Conservation (phyloP, 2,329 filamentous ascomycete species). For the Fusarium sp. region DNA sequence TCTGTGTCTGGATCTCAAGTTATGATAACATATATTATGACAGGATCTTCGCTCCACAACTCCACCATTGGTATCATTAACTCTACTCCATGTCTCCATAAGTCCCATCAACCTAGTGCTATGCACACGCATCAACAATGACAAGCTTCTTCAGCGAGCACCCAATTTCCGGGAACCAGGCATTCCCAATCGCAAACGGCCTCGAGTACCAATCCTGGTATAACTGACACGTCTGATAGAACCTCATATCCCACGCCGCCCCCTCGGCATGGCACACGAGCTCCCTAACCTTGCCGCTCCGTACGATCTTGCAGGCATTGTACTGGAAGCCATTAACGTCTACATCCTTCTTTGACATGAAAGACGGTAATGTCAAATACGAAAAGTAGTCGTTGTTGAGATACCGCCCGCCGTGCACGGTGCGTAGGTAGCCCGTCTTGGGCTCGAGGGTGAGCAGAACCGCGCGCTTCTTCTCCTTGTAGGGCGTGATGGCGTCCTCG, state of each 20-base stretch:
- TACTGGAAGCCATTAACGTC: neutral
- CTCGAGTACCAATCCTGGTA: neutral
- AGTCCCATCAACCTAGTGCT: neutral
- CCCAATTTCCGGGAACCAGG: neutral
- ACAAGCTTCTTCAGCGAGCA: conserved; percentile 6
- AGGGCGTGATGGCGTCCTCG: neutral
- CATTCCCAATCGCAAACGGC: neutral
- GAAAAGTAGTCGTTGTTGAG: conserved; percentile 4
- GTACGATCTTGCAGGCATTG: conserved; percentile 1
- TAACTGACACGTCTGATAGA: conserved; percentile 17
- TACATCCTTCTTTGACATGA: neutral
- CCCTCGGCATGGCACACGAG: conserved; percentile 7
- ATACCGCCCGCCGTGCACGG: neutral
- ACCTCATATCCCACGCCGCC: neutral
- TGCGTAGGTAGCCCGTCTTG: conserved; percentile 2
- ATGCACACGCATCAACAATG: conserved; percentile 1
- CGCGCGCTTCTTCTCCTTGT: neutral
- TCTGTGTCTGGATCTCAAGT: no score
- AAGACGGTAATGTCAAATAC: neutral
- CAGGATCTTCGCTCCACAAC: no score
- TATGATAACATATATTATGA: no score
- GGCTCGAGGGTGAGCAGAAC: conserved; percentile 2
- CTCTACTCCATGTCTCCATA: no score
- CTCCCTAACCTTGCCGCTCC: conserved; percentile 5
- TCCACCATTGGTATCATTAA: no score